Evolutionary conservation across 2,329 filamentous ascomycete species (phyloP).

Genomic region (Sporothrix sp.): DNA sequence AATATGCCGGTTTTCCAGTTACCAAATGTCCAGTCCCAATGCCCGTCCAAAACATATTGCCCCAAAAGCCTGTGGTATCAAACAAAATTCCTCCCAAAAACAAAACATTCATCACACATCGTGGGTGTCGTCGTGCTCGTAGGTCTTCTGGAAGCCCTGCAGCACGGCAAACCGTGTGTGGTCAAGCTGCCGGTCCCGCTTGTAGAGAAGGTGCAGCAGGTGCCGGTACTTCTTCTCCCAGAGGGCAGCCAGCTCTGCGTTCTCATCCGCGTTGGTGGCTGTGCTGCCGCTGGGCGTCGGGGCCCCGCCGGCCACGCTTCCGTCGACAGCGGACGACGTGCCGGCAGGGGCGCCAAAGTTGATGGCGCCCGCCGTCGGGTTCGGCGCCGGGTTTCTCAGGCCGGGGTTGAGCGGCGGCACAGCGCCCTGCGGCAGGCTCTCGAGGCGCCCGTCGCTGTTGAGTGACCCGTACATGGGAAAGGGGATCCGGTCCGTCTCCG

Average conservation of each 20-base stretch:
- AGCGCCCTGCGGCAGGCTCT: background rate
- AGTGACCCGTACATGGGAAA: background rate
- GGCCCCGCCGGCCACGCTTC: background rate
- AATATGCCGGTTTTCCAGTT: too few relatives aligned
- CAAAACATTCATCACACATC: background rate
- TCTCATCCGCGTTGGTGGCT: slow-evolving; percentile 1
- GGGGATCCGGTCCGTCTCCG: background rate
- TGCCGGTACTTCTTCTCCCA: slow-evolving; percentile 47
- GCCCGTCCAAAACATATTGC: too few relatives aligned
- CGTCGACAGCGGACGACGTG: background rate
- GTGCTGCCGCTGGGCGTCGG: background rate
- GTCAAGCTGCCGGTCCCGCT: slow-evolving; percentile 44
- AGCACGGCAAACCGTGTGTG: slow-evolving; percentile 36
- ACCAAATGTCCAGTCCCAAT: too few relatives aligned
- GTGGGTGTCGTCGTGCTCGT: background rate
- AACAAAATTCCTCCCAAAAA: background rate
- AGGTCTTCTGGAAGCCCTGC: slow-evolving; percentile 24
- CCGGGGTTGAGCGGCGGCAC: background rate
- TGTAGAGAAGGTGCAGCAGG: slow-evolving; percentile 49
- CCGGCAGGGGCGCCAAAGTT: slow-evolving; percentile 10
- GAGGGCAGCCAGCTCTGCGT: slow-evolving; percentile 26
- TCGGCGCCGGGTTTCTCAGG: background rate
- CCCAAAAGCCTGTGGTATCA: background rate
- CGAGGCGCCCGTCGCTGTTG: background rate
- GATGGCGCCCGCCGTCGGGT: background rate